Percentiles rank a stretch among this genome's conserved stretches.
Evolutionary conservation across 179 eudicot species (phyloP).

Genomic region (Patellifolia procumbens): DNA sequence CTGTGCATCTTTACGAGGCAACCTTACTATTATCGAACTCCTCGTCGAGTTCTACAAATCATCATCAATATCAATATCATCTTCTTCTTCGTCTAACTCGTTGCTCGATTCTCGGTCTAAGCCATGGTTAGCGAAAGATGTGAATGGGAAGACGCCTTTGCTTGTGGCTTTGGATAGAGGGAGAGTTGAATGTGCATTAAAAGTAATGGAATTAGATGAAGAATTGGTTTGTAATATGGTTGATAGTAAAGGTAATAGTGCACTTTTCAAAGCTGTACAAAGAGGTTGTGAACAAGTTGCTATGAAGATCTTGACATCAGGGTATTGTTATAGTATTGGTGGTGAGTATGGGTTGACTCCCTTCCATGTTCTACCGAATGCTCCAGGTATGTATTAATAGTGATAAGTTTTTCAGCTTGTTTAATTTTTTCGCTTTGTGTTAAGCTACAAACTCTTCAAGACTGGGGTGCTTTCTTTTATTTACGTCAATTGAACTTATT

Average conservation of each 20-base stretch:
- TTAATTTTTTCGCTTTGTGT: no score
- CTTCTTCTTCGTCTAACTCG: background rate
- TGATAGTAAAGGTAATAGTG: background rate
- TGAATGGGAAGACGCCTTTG: conserved; percentile 10
- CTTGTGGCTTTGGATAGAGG: background rate
- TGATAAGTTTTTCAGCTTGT: no score
- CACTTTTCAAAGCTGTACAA: background rate
- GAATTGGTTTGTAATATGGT: conserved; percentile 10
- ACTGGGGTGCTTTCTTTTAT: no score
- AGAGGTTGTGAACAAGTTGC: background rate
- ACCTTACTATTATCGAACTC: background rate
- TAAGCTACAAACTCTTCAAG: no score
- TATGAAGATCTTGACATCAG: background rate
- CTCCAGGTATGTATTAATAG: no score
- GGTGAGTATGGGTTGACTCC: conserved; percentile 1
- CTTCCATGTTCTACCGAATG: conserved; percentile 1
- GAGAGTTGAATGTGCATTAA: conserved; percentile 2
- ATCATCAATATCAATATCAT: background rate
- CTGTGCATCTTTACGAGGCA: background rate
- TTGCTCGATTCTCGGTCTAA: background rate
- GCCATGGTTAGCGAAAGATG: conserved; percentile 17
- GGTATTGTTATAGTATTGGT: conserved; percentile 1
- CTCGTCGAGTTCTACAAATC: background rate
- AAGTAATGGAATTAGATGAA: background rate
- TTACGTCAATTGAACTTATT: no score